Base-by-base conservation (phyloP, 129 eudicot genomes). In the Deinandra increscens region DNA sequence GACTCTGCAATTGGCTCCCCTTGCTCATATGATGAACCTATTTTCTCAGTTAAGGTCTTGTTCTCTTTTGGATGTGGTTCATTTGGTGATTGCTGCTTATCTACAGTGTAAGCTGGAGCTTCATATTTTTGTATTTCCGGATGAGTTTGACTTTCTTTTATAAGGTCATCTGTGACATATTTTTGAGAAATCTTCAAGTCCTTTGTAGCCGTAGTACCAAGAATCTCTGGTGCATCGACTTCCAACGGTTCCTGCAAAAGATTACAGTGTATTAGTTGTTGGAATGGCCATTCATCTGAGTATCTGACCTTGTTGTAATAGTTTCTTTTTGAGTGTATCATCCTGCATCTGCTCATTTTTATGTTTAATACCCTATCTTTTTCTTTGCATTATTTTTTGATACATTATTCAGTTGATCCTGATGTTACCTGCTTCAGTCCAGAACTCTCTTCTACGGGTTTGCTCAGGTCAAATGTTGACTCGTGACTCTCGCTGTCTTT, bases 161-260 rank as follows among this genome's bases (percentile, higher is more conserved):
- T 36, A 29, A 59, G 66, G 72, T 58, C 82, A 29, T 20, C 73
- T 49, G 62, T 58, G 19, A 23, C 73, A 29, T 51, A 9, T 43
- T 63, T 50, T 1, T 56, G 70, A 38, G 83, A 63, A 73, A 41
- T 72, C 42, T 69, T 77, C 48, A 51, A 36, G 19, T 68, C 59
- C 29, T 75, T 41, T 38, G 67, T 55, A 83, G 78, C 58, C 67
- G 44, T 60, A 41, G 39, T 68, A 64, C 19, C 66, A 20, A 38
- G 63, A 64, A 42, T 75, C 61, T 14, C 42, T 44, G 80, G 69
- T 80, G 72, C 43, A 44, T 64, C 34, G 15, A 51, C 68, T 37
- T 67, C 56, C 62, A 64, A 17, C 4, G 64, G 44, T 64, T 76
- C 80, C 88, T 84, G 82, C 66, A 70, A 60, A 69, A 64, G 55